Conservation (phyloP, 345 rosid species). For the Bruguiera parviflora region DNA sequence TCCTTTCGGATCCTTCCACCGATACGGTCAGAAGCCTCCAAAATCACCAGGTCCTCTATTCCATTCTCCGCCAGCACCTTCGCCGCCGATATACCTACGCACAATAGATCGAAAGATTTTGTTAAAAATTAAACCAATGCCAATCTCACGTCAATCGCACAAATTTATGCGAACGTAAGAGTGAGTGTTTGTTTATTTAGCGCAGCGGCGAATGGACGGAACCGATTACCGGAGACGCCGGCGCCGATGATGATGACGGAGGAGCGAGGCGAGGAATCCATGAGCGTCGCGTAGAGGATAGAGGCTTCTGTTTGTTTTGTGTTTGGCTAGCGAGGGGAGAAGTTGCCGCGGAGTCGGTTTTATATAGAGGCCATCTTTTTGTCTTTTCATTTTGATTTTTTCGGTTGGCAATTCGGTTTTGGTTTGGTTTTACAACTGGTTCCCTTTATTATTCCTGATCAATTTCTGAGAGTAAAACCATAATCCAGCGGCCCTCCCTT, state of each 20-base stretch:
- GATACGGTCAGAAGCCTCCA: slow-evolving; percentile 88
- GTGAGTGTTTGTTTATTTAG: neutral
- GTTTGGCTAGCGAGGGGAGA: slow-evolving; percentile 17
- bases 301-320: neutral
- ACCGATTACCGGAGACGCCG: slow-evolving; percentile 71
- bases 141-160: neutral
- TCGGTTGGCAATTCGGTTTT: neutral
- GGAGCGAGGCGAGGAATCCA: slow-evolving; percentile 50
- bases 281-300: neutral
- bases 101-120: neutral
- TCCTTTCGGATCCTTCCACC: slow-evolving; percentile 88
- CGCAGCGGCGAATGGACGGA: neutral
- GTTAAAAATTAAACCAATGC: neutral
- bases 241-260: slow-evolving; percentile 93
- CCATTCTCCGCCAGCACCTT: slow-evolving; percentile 80
- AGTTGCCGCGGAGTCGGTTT: slow-evolving; percentile 48
- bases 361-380: slow-evolving; percentile 23
- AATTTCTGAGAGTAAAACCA: too few relatives aligned
- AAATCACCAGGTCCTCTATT: slow-evolving; percentile 62
- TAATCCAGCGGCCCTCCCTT: too few relatives aligned
- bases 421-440: too few relatives aligned
- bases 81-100: slow-evolving; percentile 79
- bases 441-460: too few relatives aligned
- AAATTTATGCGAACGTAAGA: neutral
- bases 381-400: neutral